Base-by-base conservation (phyloP, 148 eudicot genomes). In the Spergularia bocconei region DNA sequence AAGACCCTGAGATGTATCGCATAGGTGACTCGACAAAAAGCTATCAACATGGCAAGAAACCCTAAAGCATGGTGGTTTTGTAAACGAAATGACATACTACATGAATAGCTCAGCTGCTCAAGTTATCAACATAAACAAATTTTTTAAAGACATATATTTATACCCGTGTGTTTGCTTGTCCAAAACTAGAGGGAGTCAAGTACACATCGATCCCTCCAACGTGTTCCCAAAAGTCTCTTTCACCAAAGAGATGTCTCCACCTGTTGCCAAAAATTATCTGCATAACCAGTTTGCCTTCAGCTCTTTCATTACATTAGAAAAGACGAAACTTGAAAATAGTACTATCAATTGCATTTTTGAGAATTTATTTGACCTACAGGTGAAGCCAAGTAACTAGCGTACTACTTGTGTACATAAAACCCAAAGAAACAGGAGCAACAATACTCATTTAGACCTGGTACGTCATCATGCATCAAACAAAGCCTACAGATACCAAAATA, bases 131-230 rank as follows among this genome's bases (percentile, higher is more conserved):
- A 53, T 48, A 16, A 11, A 66, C 16, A 16, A 48, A 19, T 21
- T 65, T 23, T 44, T 17, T 44, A 39, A 33, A 60, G 5, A 51
- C 41, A 67, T 13, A 67, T 12, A 68, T 23, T 33, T 47, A 70
- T 84, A 95, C 99, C 94, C 96, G 77, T 44, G 94, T 92, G 80
- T 95, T 95, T 80, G 99, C 97, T 85, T 95, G 99, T 20, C 91
- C 97, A 75, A 95, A 95, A 83, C 97, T 89, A 67, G 97, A 95
- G 44, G 99, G 99, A 80, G 89, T 89, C 85, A 92, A 80, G 70
- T 85, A 95, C 67, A 89, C 89, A 84, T 95, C 99, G 65, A 95
- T 89, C 52, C 97, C 97, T 78, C 99, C 99, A 79, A 89, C 90
- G 82, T 86, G 89, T 79, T 95, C 99, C 99, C 99, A 95, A 84